phyloP scores from a whole-genome alignment of 225 moss, liverwort and hornwort genomes.

The Marchantia polymorpha region DNA sequence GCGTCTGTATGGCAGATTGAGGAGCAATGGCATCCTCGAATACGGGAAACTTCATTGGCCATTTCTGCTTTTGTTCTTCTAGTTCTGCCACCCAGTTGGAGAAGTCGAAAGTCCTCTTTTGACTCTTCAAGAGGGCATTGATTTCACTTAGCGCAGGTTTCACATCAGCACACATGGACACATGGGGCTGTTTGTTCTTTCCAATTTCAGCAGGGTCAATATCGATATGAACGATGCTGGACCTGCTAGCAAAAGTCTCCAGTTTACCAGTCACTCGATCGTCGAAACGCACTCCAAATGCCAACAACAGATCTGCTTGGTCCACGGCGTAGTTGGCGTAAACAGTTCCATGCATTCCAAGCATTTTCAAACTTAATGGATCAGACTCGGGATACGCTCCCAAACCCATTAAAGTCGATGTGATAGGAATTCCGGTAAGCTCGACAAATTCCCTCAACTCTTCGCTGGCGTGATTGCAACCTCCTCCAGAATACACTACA shows the following conservation, averaged over 20 bases:
- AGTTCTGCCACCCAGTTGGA: constrained; percentile 74
- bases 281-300: constrained; percentile 96
- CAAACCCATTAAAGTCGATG: constrained; percentile 92
- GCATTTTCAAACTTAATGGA: constrained; percentile 64
- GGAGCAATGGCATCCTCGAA: constrained; percentile 73
- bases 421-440: constrained; percentile 84
- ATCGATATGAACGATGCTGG: constrained; percentile 95
- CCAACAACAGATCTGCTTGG: constrained; percentile 78
- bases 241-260: constrained; percentile 80
- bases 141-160: constrained; percentile 71
- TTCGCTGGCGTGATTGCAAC: constrained; percentile 79
- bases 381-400: constrained; percentile 84
- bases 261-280: constrained; percentile 97
- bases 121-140: constrained; percentile 59
- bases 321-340: constrained; percentile 92
- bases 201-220: constrained; percentile 99
- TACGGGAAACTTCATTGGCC: constrained; percentile 66
- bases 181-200: constrained; percentile 97
- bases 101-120: constrained; percentile 53
- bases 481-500: constrained; percentile 88
- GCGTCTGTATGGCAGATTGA: constrained; percentile 75
- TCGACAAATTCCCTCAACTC: constrained; percentile 95
- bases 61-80: constrained; percentile 63
- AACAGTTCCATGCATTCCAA: constrained; percentile 96
- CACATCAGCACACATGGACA: constrained; percentile 89